Conservation (phyloP, 2,329 filamentous ascomycete species). For the Aureobasidium zeae region DNA sequence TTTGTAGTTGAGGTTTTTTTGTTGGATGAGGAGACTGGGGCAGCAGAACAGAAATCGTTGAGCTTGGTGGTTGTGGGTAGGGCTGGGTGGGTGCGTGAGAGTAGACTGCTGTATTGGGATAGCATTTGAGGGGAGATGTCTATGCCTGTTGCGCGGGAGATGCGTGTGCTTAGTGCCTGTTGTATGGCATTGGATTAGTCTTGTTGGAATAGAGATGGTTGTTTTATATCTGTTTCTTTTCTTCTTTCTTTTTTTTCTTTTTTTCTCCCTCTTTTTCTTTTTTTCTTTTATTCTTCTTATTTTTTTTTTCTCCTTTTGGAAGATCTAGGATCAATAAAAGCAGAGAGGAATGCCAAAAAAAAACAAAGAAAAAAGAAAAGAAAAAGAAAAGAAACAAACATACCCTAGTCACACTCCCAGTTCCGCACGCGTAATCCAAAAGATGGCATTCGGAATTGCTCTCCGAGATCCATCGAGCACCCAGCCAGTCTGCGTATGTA, state of each 20-base stretch:
- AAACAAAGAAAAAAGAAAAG: no score
- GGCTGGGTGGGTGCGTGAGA: background rate
- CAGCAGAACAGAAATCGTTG: conserved; percentile 31
- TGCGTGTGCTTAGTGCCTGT: conserved; percentile 24
- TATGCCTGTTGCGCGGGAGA: conserved; percentile 26
- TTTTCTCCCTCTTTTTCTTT: background rate
- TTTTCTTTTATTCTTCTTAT: background rate
- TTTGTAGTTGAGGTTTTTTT: no score
- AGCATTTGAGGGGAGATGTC: conserved; percentile 29
- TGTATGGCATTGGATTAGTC: background rate
- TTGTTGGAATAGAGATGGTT: background rate
- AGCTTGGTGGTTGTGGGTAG: conserved; percentile 21
- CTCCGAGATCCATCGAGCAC: conserved; percentile 21
- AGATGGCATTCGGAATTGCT: conserved; percentile 18
- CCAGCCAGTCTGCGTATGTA: conserved; percentile 25
- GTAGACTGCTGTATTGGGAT: conserved; percentile 25
- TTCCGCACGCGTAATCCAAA: conserved; percentile 30
- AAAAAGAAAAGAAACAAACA: background rate
- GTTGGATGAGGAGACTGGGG: conserved; percentile 14
- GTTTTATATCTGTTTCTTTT: background rate
- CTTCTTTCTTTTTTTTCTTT: no score
- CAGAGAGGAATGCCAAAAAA: no score
- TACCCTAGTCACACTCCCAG: conserved; percentile 25
- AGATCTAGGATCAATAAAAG: no score
- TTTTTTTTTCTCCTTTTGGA: background rate